Percentiles rank a stretch among this genome's conserved stretches.
These are phyloP conservation scores for Coleophoma crateriformis DNA, from an alignment of 2,329 filamentous ascomycete species.

Conservation along the genomic window DNA sequence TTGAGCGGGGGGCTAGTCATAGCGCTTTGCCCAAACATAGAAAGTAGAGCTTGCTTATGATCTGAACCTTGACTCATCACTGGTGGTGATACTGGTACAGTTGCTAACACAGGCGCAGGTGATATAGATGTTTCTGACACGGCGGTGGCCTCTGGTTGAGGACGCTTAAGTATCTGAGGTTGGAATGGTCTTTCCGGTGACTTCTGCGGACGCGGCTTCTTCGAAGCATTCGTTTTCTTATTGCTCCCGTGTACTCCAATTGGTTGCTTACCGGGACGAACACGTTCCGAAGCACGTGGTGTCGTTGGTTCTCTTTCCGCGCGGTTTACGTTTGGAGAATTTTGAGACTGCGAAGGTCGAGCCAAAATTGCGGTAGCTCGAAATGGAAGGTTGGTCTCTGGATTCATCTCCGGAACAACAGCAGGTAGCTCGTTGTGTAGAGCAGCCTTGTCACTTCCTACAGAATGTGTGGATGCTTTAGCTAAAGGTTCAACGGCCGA, in stretches of 20 bases:
- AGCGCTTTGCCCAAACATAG: slow-evolving; percentile 19
- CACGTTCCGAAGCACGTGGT: background rate
- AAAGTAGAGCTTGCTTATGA: slow-evolving; percentile 38
- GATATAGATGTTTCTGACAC: slow-evolving; percentile 12
- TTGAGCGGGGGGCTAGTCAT: slow-evolving; percentile 1
- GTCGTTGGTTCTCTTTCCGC: slow-evolving; percentile 3
- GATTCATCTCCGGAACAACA: slow-evolving; percentile 14
- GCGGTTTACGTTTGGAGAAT: slow-evolving; percentile 3
- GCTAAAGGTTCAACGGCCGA: slow-evolving; percentile 24
- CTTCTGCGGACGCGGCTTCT: slow-evolving; percentile 15
- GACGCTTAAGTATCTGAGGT: slow-evolving; percentile 46
- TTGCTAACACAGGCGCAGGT: slow-evolving; percentile 1
- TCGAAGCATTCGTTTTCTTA: slow-evolving; percentile 14
- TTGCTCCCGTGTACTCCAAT: background rate
- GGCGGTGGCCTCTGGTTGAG: slow-evolving; percentile 30
- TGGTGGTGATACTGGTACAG: slow-evolving; percentile 1
- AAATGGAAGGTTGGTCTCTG: slow-evolving; percentile 21
- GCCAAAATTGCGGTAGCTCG: slow-evolving; percentile 20
- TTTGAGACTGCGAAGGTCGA: slow-evolving; percentile 11
- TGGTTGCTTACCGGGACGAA: background rate
- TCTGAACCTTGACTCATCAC: slow-evolving; percentile 21
- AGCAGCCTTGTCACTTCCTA: slow-evolving; percentile 15
- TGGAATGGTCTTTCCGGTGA: slow-evolving; percentile 39
- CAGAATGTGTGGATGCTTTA: slow-evolving; percentile 8
- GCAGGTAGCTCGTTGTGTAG: slow-evolving; percentile 8